Evolutionary conservation across 495 filamentous ascomycete genomes (phyloP).

Genomic region (Aspergillus egyptiacus): DNA sequence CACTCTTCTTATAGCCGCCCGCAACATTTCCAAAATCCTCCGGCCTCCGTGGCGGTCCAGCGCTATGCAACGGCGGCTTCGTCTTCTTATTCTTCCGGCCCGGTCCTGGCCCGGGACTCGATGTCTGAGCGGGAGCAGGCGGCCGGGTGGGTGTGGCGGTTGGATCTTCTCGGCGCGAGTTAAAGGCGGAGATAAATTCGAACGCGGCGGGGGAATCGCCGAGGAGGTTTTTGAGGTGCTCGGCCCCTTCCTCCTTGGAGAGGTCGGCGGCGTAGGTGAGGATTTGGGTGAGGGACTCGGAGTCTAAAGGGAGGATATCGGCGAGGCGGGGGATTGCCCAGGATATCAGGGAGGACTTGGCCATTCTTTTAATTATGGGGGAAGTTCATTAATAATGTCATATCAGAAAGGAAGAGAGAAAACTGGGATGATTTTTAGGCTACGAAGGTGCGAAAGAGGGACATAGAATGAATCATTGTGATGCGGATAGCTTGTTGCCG

Average conservation of each 20-base stretch:
- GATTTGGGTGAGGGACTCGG: conserved; percentile 74
- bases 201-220: conserved; percentile 79
- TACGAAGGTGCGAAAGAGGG: background rate
- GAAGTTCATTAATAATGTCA: conserved; percentile 5
- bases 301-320: conserved; percentile 73
- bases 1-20: conserved; percentile 57
- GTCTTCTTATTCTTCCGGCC: conserved; percentile 50
- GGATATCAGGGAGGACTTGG: conserved; percentile 21
- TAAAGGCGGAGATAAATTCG: conserved; percentile 92
- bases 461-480: background rate
- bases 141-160: no score
- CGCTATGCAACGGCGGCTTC: conserved; percentile 53
- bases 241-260: conserved; percentile 66
- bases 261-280: conserved; percentile 70
- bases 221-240: conserved; percentile 81
- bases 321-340: conserved; percentile 67
- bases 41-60: conserved; percentile 52
- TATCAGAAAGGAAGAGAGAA: background rate
- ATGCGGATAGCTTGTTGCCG: conserved; percentile 12
- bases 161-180: conserved; percentile 56
- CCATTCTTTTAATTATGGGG: conserved; percentile 8
- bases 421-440: background rate
- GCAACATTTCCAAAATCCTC: conserved; percentile 52
- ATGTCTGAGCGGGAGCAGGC: conserved; percentile 14
- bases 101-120: conserved; percentile 2